Evolutionary conservation across 148 eudicot species (phyloP).

Genomic region (Fagopyrum esculentum): DNA sequence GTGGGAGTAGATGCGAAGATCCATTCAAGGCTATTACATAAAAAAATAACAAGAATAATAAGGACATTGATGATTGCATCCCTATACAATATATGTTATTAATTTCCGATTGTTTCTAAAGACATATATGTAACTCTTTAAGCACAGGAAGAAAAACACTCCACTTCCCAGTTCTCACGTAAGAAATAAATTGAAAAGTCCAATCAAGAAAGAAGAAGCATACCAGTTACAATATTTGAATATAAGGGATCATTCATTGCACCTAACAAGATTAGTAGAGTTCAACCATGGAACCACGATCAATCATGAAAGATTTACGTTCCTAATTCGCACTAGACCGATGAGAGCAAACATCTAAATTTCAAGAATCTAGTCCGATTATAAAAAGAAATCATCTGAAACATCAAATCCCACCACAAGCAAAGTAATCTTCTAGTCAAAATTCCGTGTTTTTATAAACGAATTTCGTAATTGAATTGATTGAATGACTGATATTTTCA

Average conservation of each 20-base stretch:
- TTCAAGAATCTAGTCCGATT: background rate
- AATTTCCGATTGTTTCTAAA: background rate
- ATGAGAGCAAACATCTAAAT: background rate
- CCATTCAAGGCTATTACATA: background rate
- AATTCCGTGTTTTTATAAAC: background rate
- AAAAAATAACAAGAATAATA: background rate
- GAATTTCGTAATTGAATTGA: background rate
- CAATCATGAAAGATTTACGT: background rate
- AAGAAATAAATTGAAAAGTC: background rate
- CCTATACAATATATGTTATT: background rate
- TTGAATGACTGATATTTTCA: background rate
- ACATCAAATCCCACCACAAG: constrained; percentile 1
- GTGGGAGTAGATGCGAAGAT: background rate
- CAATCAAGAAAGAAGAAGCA: background rate
- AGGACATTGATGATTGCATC: background rate
- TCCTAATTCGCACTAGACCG: background rate
- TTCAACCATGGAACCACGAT: background rate
- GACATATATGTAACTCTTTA: background rate
- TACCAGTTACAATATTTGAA: background rate
- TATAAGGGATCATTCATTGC: background rate
- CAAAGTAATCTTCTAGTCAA: background rate
- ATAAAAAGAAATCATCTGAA: background rate
- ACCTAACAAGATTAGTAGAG: constrained; percentile 1
- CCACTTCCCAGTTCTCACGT: background rate
- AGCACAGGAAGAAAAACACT: background rate